Percentiles rank a stretch among this genome's conserved stretches.
phyloP scores from a whole-genome alignment of 2,329 filamentous ascomycete genomes.

The Claviceps sp. region DNA sequence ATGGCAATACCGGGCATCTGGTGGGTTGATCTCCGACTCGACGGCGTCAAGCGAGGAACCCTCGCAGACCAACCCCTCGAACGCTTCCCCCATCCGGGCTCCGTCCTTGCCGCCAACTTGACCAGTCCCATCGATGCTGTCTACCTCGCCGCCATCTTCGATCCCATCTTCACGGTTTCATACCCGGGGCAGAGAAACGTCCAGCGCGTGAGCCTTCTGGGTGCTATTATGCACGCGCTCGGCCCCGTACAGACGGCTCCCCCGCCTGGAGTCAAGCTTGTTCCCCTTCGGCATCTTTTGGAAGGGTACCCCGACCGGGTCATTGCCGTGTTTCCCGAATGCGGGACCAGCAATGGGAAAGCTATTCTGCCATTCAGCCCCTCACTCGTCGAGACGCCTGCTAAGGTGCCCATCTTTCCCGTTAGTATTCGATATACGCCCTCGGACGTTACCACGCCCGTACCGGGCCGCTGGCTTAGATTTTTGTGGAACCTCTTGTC shows the following conservation, averaged over 20 bases:
- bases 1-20: conserved; percentile 84
- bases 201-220: conserved; percentile 60
- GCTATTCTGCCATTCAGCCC: conserved; percentile 77
- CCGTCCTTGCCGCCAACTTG: conserved; percentile 79
- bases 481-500: conserved; percentile 84
- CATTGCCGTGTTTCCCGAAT: conserved; percentile 84
- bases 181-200: conserved; percentile 66
- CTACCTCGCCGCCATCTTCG: conserved; percentile 91
- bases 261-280: conserved; percentile 33
- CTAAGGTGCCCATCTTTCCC: conserved; percentile 69
- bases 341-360: conserved; percentile 84
- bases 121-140: conserved; percentile 87
- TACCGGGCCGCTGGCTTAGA: conserved; percentile 56
- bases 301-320: conserved; percentile 57
- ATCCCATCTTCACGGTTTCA: conserved; percentile 81
- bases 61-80: conserved; percentile 59
- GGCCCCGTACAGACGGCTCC: conserved; percentile 38
- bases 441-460: conserved; percentile 77
- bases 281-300: conserved; percentile 50
- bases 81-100: conserved; percentile 64
- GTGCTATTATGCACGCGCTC: conserved; percentile 63
- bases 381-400: conserved; percentile 53
- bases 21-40: conserved; percentile 98
- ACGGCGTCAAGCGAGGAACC: conserved; percentile 87
- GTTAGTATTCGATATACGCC: conserved; percentile 83